Conservation (phyloP, 805 yeast species). For the Kazachstania taianensis region DNA sequence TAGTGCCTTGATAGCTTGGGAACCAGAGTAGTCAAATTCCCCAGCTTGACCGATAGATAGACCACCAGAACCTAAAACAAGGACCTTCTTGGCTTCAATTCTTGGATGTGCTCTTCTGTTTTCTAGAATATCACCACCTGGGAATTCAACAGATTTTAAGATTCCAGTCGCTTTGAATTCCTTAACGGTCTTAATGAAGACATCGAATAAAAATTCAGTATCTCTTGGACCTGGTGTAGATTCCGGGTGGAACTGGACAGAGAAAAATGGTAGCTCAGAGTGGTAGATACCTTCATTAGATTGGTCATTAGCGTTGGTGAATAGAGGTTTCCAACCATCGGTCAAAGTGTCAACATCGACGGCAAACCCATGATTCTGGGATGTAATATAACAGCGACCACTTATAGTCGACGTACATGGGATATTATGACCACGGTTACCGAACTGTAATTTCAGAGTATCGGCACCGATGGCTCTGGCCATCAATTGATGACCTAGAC, state of each 20-base stretch:
- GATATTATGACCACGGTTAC: conserved; percentile 98
- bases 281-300: conserved; percentile 98
- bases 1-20: conserved; percentile 97
- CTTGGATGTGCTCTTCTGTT: conserved; percentile 69
- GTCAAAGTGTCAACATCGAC: conserved; percentile 73
- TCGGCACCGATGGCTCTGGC: conserved; percentile 95
- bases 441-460: conserved; percentile 85
- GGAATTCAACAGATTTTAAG: conserved; percentile 72
- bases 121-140: conserved; percentile 75
- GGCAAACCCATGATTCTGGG: conserved; percentile 98
- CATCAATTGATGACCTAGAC: conserved; percentile 94
- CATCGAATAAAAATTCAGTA: conserved; percentile 93
- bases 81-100: conserved; percentile 79
- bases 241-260: conserved; percentile 99
- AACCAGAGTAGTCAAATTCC: conserved; percentile 97
- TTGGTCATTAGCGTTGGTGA: conserved; percentile 91
- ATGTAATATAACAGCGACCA: conserved; percentile 96
- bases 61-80: conserved; percentile 96
- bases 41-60: conserved; percentile 98
- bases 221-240: conserved; percentile 99
- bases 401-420: conserved; percentile 85
- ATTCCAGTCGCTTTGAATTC: conserved; percentile 45
- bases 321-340: conserved; percentile 84
- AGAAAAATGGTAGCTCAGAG: conserved; percentile 77
- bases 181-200: conserved; percentile 72